Base-by-base conservation (phyloP, 2,329 filamentous ascomycete genomes). In the Aspergillus sp. region DNA sequence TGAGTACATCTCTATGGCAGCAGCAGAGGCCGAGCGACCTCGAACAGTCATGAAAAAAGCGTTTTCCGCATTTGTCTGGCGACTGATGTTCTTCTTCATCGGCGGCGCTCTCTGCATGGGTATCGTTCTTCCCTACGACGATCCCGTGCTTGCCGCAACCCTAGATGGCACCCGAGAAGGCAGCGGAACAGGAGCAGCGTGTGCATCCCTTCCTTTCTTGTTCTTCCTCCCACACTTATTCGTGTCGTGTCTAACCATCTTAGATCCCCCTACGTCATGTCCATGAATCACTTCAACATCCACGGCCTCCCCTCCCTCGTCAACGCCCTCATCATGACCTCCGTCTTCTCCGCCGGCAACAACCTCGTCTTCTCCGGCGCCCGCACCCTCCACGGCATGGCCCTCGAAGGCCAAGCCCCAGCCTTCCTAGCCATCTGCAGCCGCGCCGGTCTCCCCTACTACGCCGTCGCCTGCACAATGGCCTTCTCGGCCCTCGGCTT, bases 11-110 rank as follows among this genome's bases (percentile, higher is more conserved):
- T 71, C 77, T 12, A 81, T 81, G 80, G 78, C 80, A 4, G 87
- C 88, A 2, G 87, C 84, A 11, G 88, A 91, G 71, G 84, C 88
- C 1, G 84, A 88, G 66, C 87, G 89, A 62, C 88, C 88, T 0
- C 84, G 87, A 6, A 78, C 77, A n/a, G 82, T 87, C 22, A 86
- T 93, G 76, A 88, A 87, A 0, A 85, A 84, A 24, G 90, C 90
- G 1, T 91, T 87, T 74, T 88, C 89, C 59, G 85, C 88, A 56
- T 88, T 91, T 2, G 90, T 91, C 71, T 91, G 89, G 76, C 87
- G 90, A n/a, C 79, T 92, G 29, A 87, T 87, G 0, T 76, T 84
- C 16, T 92, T 92, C 73, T 92, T 91, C 75, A 82, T 90, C 47
- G 81, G 89, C 1, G 89, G 89, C 1, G 85, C 88, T 0, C 80